These are phyloP conservation scores for Backusella morwellensis DNA, from an alignment of 192 early-diverging fungal species.

Conservation along the genomic window DNA sequence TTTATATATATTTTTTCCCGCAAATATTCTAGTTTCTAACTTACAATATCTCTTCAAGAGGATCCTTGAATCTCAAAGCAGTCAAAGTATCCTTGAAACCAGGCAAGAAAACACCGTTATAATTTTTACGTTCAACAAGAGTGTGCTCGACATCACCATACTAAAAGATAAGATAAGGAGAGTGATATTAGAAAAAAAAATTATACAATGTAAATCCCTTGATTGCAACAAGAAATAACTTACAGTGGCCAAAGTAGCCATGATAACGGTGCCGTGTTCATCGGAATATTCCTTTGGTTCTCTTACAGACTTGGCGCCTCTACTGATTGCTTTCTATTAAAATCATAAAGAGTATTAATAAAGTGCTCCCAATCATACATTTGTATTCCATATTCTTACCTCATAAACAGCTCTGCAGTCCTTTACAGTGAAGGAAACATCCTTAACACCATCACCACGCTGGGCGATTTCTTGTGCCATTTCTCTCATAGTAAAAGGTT, in stretches of 20 bases:
- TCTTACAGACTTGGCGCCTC: slow-evolving; percentile 80
- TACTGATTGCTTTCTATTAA: slow-evolving; percentile 66
- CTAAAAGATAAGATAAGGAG: slow-evolving; percentile 28
- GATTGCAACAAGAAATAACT: slow-evolving; percentile 14
- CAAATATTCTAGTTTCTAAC: not conserved
- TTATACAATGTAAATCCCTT: not conserved
- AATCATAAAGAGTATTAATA: no score
- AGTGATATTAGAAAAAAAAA: not conserved
- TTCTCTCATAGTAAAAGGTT: slow-evolving; percentile 66
- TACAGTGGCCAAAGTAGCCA: slow-evolving; percentile 87
- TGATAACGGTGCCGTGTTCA: slow-evolving; percentile 81
- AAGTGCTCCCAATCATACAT: no score
- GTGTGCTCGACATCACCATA: slow-evolving; percentile 98
- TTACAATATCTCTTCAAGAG: slow-evolving; percentile 58
- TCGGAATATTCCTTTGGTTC: slow-evolving; percentile 83
- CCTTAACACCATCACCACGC: slow-evolving; percentile 95
- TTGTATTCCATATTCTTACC: not conserved
- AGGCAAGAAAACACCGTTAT: slow-evolving; percentile 88
- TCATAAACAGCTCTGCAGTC: slow-evolving; percentile 75
- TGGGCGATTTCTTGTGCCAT: slow-evolving; percentile 67
- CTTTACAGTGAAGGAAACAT: slow-evolving; percentile 93
- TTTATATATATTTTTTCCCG: not conserved
- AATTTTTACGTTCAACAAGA: slow-evolving; percentile 80
- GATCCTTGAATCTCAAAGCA: slow-evolving; percentile 42
- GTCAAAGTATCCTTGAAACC: slow-evolving; percentile 51